Evolutionary conservation across 371 early-diverging fungal species (phyloP), one percentile per base, ranked within the genome.

Genomic region (Saksenaea oblongispora): DNA sequence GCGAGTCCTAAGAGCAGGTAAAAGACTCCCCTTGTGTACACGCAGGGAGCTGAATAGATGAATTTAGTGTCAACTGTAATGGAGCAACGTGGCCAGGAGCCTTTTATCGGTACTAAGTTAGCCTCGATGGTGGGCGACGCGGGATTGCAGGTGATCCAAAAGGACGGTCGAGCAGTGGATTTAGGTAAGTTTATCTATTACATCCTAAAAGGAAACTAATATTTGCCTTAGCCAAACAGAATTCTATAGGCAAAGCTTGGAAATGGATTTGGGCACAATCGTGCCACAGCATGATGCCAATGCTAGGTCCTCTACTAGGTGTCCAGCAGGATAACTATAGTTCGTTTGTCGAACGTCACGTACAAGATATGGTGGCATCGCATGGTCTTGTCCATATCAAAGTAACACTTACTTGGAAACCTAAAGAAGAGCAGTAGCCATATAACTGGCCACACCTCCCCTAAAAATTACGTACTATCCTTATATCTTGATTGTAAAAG

Each of bases 11-110:
- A 17, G 51, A 7, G 51, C 51, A 47, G 51, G 51, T 47, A 47
- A 47, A 3, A 11, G 14, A 41, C 14, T 17, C 0, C 1, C 14
- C 42, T 11, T n/a, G 1, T n/a, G 39, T 2, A 39, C n/a, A 39
- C 13, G 15, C 2, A 39, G 10, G n/a, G 39, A 39, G 39, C 39
- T 39, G 11, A 39, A 5, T n/a, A 1, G 18, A 22, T 10, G 27
- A 17, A n/a, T 8, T 4, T 47, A 47, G 51, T 47, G 22, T 8
- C 17, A 47, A 47, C 51, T 3, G 51, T 47, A 22, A 61, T 80
- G 62, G 57, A 66, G 55, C 68, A 73, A 24, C 62, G 66, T 34
- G 74, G 68, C n/a, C 75, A 75, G 51, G 77, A 80, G 60, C 75
- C 77, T 9, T 70, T 41, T 14, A 70, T 76, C 34, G 76, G 71